Conservation (phyloP, 2,329 filamentous ascomycete species). For the Aphanoascus verrucosus region DNA sequence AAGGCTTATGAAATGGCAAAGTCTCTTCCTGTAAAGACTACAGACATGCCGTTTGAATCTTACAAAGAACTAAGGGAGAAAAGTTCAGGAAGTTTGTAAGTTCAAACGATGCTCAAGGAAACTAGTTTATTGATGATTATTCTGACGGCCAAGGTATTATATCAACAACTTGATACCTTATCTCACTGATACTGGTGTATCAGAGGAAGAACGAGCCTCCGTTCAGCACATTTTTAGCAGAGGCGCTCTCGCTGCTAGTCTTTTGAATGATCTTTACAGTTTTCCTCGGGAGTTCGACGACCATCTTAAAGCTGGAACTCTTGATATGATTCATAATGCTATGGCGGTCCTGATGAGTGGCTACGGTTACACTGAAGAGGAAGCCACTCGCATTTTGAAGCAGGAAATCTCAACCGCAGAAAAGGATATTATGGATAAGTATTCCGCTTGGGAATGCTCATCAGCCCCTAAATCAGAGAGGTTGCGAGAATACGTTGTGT, state of each 20-base stretch:
- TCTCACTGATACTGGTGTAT: background rate
- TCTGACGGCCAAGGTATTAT: background rate
- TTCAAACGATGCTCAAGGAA: background rate
- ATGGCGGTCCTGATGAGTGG: background rate
- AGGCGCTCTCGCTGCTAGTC: background rate
- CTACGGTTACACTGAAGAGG: background rate
- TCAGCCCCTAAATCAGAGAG: background rate
- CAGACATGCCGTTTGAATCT: background rate
- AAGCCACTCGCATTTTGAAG: background rate
- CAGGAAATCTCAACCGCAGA: background rate
- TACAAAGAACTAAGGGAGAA: background rate
- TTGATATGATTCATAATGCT: background rate
- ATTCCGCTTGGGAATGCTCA: background rate
- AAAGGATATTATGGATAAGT: background rate
- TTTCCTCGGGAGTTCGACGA: background rate
- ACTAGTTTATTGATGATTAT: background rate
- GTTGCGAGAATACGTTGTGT: background rate
- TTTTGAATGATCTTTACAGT: conserved; percentile 2
- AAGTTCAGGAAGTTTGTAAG: background rate
- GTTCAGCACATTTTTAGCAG: background rate
- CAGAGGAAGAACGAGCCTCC: background rate
- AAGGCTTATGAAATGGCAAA: background rate
- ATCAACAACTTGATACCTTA: background rate
- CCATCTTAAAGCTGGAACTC: background rate
- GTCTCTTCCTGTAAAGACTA: background rate